Conservation (phyloP, 768 basidiomycete genomes). For the Serpula lacrymans region DNA sequence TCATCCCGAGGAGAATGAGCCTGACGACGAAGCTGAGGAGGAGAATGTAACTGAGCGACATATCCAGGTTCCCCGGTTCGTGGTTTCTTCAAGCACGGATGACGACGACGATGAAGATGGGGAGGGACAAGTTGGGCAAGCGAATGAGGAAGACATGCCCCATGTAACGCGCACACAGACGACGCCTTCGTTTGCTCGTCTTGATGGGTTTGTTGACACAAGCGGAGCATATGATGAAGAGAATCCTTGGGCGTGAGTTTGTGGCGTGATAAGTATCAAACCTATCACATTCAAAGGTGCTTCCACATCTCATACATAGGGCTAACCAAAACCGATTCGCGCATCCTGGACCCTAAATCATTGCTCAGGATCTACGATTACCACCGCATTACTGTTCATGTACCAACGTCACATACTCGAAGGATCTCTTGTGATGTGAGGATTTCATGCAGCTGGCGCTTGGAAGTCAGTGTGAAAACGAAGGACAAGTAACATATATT, state of each 20-base stretch:
- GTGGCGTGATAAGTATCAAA: no score
- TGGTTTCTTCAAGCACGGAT: conserved; percentile 2
- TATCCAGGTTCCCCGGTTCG: conserved; percentile 2
- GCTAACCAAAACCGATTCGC: no score
- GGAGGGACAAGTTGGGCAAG: background rate
- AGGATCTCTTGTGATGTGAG: no score
- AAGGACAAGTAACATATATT: no score
- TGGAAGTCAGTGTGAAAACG: no score
- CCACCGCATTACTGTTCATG: no score
- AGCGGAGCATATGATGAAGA: conserved; percentile 13
- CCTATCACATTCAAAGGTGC: no score
- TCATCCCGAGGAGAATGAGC: conserved; percentile 1
- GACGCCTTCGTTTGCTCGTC: conserved; percentile 14
- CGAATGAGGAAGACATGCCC: background rate
- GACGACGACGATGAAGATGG: conserved; percentile 2
- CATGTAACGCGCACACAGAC: conserved; percentile 14
- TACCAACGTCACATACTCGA: no score
- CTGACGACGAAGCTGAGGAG: background rate
- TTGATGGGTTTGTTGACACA: conserved; percentile 7
- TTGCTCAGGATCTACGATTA: no score
- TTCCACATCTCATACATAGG: no score
- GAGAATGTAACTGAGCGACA: background rate
- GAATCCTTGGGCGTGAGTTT: conserved; percentile 28
- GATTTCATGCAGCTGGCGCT: no score
- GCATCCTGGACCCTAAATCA: no score